A percentile compares a stretch with the other conserved stretches of the same genome.
These are phyloP conservation scores for Orychophragmus violaceus DNA, from an alignment of 345 rosid genomes.

Conservation along the genomic window DNA sequence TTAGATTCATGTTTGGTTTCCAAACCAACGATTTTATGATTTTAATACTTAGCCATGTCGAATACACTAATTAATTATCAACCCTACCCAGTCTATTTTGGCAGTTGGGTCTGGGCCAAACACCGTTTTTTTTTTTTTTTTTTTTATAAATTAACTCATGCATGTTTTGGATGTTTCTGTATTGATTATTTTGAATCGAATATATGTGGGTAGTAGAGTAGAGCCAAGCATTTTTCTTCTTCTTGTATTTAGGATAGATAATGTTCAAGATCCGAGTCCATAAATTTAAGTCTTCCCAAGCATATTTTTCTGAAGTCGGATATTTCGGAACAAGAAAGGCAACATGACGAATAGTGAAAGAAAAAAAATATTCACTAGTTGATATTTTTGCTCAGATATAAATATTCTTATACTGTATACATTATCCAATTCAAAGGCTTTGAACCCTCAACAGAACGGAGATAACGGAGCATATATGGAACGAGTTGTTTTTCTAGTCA, in stretches of 20 bases:
- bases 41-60: neutral
- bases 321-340: neutral
- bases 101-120: neutral
- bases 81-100: neutral
- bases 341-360: neutral
- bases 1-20: neutral
- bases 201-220: neutral
- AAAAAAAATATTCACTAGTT: neutral
- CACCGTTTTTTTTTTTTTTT: too few species aligned
- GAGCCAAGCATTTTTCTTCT: too few species aligned
- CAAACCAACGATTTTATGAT: neutral
- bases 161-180: neutral
- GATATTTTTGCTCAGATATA: neutral
- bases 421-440: neutral
- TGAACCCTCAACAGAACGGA: neutral
- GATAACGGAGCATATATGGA: neutral
- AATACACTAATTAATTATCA: neutral
- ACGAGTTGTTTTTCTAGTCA: neutral
- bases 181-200: neutral
- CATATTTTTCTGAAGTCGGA: neutral
- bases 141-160: too few species aligned
- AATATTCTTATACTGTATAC: neutral
- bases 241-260: neutral
- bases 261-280: neutral
- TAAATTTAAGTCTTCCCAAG: neutral